Evolutionary conservation across 805 yeast genomes (phyloP).

Genomic region (Candida ascalaphidarum): DNA sequence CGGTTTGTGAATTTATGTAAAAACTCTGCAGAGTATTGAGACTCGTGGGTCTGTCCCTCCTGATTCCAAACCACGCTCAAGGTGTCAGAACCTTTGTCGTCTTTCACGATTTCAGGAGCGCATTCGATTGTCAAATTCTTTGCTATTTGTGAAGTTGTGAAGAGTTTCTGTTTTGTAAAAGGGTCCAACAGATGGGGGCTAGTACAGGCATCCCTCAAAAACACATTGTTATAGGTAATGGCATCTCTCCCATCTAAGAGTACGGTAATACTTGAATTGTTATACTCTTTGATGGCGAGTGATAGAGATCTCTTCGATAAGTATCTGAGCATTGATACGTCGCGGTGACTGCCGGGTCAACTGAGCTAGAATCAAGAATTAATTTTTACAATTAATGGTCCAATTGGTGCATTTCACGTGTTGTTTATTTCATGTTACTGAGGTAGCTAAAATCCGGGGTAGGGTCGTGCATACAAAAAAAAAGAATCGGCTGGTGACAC

Average conservation of each 20-base stretch:
- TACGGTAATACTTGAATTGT: constrained; percentile 17
- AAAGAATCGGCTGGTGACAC: constrained; percentile 12
- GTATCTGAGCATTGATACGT: no score
- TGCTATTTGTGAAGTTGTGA: constrained; percentile 48
- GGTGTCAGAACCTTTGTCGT: constrained; percentile 9
- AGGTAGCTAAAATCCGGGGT: no score
- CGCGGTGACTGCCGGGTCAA: no score
- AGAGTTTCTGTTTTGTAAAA: constrained; percentile 50
- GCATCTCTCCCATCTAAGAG: constrained; percentile 10
- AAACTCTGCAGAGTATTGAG: constrained; percentile 37
- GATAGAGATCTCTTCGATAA: no score
- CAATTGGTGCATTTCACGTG: no score
- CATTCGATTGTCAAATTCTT: constrained; percentile 24
- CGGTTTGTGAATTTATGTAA: constrained; percentile 34
- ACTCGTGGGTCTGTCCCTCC: constrained; percentile 14
- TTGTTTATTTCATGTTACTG: no score
- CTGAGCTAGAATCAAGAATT: no score
- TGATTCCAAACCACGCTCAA: constrained; percentile 35
- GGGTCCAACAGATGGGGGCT: constrained; percentile 43
- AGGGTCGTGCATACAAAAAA: no score
- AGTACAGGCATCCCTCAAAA: constrained; percentile 59
- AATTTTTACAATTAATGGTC: no score
- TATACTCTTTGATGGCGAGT: constrained; percentile 5
- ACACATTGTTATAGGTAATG: constrained; percentile 39
- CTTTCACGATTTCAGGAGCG: constrained; percentile 21